Base-by-base conservation (phyloP, 2,329 filamentous ascomycete species). In the Dactylonectria estremocensis region DNA sequence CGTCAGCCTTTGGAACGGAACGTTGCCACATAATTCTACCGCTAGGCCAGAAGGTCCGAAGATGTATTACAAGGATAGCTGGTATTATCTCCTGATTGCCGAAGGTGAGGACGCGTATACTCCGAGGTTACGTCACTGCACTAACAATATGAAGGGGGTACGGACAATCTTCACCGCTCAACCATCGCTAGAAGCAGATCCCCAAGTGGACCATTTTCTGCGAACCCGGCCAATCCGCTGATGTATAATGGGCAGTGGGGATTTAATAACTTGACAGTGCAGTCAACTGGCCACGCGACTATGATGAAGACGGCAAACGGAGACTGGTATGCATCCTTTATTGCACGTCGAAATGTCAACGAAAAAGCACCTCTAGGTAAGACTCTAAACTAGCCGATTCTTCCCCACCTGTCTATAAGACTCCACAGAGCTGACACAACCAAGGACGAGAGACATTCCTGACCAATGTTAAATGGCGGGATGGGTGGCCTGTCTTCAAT, bases 1-100 rank as follows among this genome's bases (percentile, higher is more conserved):
- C 37, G 53, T 55, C 13, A 72, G 57, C 37, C 40, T 74, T 8
- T 76, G 73, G 72, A 76, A 76, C 45, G 73, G 70, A 14, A 76
- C 74, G 0, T 57, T 74, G 28, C 68, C 72, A 14, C 56, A 68
- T 9, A 66, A 43, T 2, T 22, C 49, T 5, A 62, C 57, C 3
- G 66, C 72, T 7, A 61, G 72, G 9, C 71, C 71, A 3, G 73
- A 74, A 50, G 72, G 69, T 14, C 66, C 66, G 0, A 69, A 69
- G 58, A 59, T 69, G 16, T 69, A 62, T 18, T 66, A 66, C 46
- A 61, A 62, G 40, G 63, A 66, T 11, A 16, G 31, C 8, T 69
- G 58, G 22, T 68, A 54, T 16, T 66, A 61, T 37, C 14, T 66
- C 1, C 35, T 66, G 8, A 61, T 61, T 10, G 63, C 63, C 5